Percentiles rank a stretch among this genome's conserved stretches.
Conservation (phyloP, 352 stramenopile genomes). For the Phytophthora aleatoria region DNA sequence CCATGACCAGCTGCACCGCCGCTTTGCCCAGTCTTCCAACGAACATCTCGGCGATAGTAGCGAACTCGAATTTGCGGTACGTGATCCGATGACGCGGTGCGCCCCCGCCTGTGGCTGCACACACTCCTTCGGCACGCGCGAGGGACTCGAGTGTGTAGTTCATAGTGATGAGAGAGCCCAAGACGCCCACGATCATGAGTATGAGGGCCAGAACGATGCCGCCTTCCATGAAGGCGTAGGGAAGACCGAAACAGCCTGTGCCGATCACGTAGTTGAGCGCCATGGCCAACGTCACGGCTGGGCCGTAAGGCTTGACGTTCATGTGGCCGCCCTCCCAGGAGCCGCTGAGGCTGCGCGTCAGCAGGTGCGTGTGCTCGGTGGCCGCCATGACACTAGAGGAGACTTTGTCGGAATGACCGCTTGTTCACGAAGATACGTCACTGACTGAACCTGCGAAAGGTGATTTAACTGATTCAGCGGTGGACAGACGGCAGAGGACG, state of each 20-base stretch:
- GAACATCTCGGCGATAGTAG: constrained; percentile 84
- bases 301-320: constrained; percentile 73
- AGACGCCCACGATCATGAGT: constrained; percentile 68
- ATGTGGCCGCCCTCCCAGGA: constrained; percentile 39
- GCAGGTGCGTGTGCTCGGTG: constrained; percentile 30
- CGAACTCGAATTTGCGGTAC: constrained; percentile 89
- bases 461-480: constrained; percentile 17
- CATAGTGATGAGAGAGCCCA: constrained; percentile 79
- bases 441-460: constrained; percentile 14
- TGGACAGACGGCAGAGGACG: constrained; percentile 6
- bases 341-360: constrained; percentile 34
- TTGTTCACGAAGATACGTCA: constrained; percentile 20
- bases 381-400: constrained; percentile 19
- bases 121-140: constrained; percentile 77
- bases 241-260: constrained; percentile 85
- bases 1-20: constrained; percentile 73
- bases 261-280: constrained; percentile 88
- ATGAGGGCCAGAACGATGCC: constrained; percentile 64
- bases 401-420: constrained; percentile 24
- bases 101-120: constrained; percentile 50
- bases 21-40: constrained; percentile 70
- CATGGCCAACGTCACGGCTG: constrained; percentile 77
- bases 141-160: constrained; percentile 90
- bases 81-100: constrained; percentile 71
- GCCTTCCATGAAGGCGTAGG: constrained; percentile 76